A percentile compares a stretch with the other conserved stretches of the same genome.
These are phyloP conservation scores for Starmerella ratchasimensis DNA, from an alignment of 805 yeast genomes.

Conservation along the genomic window DNA sequence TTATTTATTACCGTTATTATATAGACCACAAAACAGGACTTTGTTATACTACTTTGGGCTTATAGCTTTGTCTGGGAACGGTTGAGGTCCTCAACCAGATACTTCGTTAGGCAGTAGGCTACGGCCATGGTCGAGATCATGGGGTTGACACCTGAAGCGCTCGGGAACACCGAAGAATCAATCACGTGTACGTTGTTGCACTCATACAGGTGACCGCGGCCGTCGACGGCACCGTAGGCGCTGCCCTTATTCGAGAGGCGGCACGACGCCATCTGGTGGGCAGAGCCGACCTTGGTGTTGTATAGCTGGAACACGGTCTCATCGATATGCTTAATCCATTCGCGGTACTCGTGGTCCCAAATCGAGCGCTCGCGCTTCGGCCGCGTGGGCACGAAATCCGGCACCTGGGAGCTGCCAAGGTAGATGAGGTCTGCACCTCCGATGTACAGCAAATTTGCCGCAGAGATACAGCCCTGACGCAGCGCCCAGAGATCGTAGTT, in stretches of 20 bases:
- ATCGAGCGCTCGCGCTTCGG: slow-evolving; percentile 27
- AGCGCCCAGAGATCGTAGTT: slow-evolving; percentile 33
- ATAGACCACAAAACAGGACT: too few relatives aligned
- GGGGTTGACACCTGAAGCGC: slow-evolving; percentile 43
- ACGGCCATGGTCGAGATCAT: slow-evolving; percentile 39
- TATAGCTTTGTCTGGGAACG: slow-evolving; percentile 9
- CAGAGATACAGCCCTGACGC: slow-evolving; percentile 28
- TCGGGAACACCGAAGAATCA: slow-evolving; percentile 38
- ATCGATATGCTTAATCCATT: slow-evolving; percentile 22
- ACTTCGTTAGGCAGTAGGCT: slow-evolving; percentile 33
- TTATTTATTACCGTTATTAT: neutral
- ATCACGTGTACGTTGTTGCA: slow-evolving; percentile 37
- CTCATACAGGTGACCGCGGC: slow-evolving; percentile 35
- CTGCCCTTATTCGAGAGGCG: slow-evolving; percentile 34
- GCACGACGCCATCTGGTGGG: slow-evolving; percentile 43
- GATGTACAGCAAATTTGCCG: slow-evolving; percentile 35
- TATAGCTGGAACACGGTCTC: slow-evolving; percentile 20
- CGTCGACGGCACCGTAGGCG: slow-evolving; percentile 32
- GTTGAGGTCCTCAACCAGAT: slow-evolving; percentile 25
- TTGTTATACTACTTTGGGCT: neutral
- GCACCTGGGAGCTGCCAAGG: slow-evolving; percentile 24
- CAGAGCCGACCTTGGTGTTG: slow-evolving; percentile 32
- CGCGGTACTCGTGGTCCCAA: slow-evolving; percentile 32
- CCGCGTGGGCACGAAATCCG: slow-evolving; percentile 28
- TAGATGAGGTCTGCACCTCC: slow-evolving; percentile 37